These are phyloP conservation scores for Coniferiporia sulphurascens DNA, from an alignment of 1,284 basidiomycete species.

Conservation along the genomic window DNA sequence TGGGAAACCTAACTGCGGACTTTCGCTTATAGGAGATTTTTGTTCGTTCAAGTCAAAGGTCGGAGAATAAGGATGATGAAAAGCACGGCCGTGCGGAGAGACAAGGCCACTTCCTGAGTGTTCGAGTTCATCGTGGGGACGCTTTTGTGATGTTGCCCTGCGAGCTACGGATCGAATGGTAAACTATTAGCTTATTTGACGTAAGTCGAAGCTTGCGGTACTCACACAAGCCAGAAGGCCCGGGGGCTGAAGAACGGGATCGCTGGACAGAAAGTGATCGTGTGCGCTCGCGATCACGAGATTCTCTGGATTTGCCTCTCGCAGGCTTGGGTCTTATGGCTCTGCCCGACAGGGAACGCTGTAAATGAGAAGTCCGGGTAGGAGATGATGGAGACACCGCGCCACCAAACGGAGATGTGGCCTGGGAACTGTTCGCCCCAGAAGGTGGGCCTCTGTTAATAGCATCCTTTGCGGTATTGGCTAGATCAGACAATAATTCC, in stretches of 20 bases:
- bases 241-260: conserved; percentile 55
- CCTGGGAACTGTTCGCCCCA: neutral
- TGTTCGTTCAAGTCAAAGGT: conserved; percentile 3
- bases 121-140: conserved; percentile 62
- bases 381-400: conserved; percentile 18
- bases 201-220: conserved; percentile 18
- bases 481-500: conserved; percentile 66
- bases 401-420: conserved; percentile 6
- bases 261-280: conserved; percentile 35
- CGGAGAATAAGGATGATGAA: conserved; percentile 13
- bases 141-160: conserved; percentile 67
- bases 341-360: conserved; percentile 50
- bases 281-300: conserved; percentile 23
- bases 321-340: conserved; percentile 49
- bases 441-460: conserved; percentile 34
- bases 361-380: conserved; percentile 33
- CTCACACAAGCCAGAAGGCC: conserved; percentile 63
- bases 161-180: conserved; percentile 39
- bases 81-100: neutral
- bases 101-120: conserved; percentile 25
- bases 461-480: conserved; percentile 63
- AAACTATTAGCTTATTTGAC: conserved; percentile 22
- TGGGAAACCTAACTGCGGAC: neutral
- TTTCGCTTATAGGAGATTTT: conserved; percentile 3
- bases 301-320: conserved; percentile 57